Conservation (phyloP, 2,329 filamentous ascomycete genomes). For the Nakataea oryzae region DNA sequence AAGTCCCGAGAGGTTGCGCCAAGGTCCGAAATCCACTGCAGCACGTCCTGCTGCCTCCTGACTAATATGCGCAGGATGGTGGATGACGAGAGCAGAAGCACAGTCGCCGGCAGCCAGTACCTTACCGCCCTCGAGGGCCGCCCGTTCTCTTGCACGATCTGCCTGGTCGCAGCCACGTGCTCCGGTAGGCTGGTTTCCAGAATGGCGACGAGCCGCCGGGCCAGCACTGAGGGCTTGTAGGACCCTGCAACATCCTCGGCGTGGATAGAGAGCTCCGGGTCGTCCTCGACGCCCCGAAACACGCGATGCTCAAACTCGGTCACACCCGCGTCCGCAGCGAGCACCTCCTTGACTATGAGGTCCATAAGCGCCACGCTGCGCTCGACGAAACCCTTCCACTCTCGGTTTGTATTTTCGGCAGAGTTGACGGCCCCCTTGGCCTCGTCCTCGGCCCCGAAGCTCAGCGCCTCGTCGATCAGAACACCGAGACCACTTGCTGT, state of each 20-base stretch:
- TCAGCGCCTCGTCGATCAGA: slow-evolving; percentile 75
- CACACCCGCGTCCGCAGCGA: slow-evolving; percentile 50
- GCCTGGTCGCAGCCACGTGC: slow-evolving; percentile 48
- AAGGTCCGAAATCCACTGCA: slow-evolving; percentile 69
- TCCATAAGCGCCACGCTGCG: slow-evolving; percentile 80
- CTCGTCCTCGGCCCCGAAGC: slow-evolving; percentile 42
- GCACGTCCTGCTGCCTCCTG: slow-evolving; percentile 64
- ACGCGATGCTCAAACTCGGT: slow-evolving; percentile 56
- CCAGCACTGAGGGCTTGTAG: slow-evolving; percentile 48
- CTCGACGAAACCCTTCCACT: slow-evolving; percentile 64
- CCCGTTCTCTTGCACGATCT: slow-evolving; percentile 54
- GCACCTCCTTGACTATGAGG: slow-evolving; percentile 65
- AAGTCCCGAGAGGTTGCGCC: slow-evolving; percentile 78
- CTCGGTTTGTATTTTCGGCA: slow-evolving; percentile 26
- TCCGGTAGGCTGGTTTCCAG: slow-evolving; percentile 58
- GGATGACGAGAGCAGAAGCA: slow-evolving; percentile 70
- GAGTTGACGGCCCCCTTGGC: slow-evolving; percentile 25
- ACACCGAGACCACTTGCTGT: slow-evolving; percentile 81
- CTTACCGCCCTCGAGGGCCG: slow-evolving; percentile 65
- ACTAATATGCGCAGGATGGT: slow-evolving; percentile 74
- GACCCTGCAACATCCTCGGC: slow-evolving; percentile 31
- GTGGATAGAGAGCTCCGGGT: slow-evolving; percentile 45
- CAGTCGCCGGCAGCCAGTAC: slow-evolving; percentile 75
- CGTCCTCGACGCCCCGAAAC: slow-evolving; percentile 51
- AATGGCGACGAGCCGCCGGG: slow-evolving; percentile 57